Evolutionary conservation across 306 rosid species (phyloP), one percentile per base, ranked within the genome.

Genomic region (Delonix regia): DNA sequence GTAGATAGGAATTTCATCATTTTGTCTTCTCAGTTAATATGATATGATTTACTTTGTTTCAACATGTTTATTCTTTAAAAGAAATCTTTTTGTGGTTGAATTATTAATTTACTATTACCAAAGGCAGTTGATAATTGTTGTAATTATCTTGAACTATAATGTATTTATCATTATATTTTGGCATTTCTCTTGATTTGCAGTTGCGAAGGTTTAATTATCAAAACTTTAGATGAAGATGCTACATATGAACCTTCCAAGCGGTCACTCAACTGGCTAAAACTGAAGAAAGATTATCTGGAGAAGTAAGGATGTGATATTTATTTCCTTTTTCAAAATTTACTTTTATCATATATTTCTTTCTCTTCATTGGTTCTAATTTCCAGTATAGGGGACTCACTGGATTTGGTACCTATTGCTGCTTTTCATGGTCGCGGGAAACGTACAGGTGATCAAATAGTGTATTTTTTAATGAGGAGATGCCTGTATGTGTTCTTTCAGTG

Each of bases 391-490:
- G 97, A 95, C 85, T 95, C 99, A 0, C 82, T 95, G 71, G 98
- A 95, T 89, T 88, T 93, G 98, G 99, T 91, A 25, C 98, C 99
- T 63, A 91, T 95, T 81, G 99, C 90, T 78, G 99, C 98, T 75
- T 95, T 95, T 72, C 93, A 91, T 9, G 99, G 99, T 27, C 98
- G 94, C 51, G 98, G 99, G 61, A 95, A 91, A 77, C 98, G 98
- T 69, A 87, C 97, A 91, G 99, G 98, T 95, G 74, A 85, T 80
- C 25, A 57, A 59, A 49, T 42, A 65, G 75, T 27, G 16, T 48
- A 51, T 33, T 77, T 78, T 66, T 36, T 64, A 73, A 68, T 42
- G 27, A 33, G 80, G 30, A 30, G 80, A 51, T 74, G 73, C 70
- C 24, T 78, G 18, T 24, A 18, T 38, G 13, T 16, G 19, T 55